These are phyloP conservation scores for Neolentinus lepideus DNA, from an alignment of 1,284 basidiomycete genomes.

Conservation along the genomic window DNA sequence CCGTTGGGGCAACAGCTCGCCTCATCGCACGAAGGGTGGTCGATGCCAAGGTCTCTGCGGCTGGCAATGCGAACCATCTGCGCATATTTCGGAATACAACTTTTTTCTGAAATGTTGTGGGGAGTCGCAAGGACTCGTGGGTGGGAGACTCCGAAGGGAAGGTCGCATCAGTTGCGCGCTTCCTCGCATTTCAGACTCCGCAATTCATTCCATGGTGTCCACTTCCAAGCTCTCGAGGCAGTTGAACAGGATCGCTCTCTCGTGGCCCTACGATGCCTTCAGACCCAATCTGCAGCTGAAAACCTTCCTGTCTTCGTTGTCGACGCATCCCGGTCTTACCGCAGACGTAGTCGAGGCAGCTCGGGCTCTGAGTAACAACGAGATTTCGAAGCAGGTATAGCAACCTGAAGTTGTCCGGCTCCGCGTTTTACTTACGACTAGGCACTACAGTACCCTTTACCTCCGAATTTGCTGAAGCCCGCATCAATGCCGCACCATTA, in stretches of 20 bases:
- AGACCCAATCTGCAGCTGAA: conserved; percentile 67
- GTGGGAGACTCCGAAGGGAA: no score
- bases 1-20: no score
- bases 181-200: no score
- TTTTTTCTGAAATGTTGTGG: no score
- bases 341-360: conserved; percentile 50
- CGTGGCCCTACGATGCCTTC: conserved; percentile 65
- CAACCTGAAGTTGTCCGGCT: conserved; percentile 12
- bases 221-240: conserved; percentile 37
- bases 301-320: conserved; percentile 53
- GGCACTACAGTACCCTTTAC: conserved; percentile 50
- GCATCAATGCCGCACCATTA: conserved; percentile 67
- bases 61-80: neutral
- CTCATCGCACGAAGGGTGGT: no score
- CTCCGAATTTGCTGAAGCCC: conserved; percentile 54
- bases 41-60: conserved; percentile 7
- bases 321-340: conserved; percentile 61
- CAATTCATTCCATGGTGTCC: conserved; percentile 16
- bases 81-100: no score
- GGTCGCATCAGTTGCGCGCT: no score
- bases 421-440: neutral
- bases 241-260: conserved; percentile 42
- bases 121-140: no score
- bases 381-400: conserved; percentile 48
- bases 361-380: conserved; percentile 43